Evolutionary conservation across 108 stramenopile genomes (phyloP).

Genomic region (Discostella pseudostelligera): DNA sequence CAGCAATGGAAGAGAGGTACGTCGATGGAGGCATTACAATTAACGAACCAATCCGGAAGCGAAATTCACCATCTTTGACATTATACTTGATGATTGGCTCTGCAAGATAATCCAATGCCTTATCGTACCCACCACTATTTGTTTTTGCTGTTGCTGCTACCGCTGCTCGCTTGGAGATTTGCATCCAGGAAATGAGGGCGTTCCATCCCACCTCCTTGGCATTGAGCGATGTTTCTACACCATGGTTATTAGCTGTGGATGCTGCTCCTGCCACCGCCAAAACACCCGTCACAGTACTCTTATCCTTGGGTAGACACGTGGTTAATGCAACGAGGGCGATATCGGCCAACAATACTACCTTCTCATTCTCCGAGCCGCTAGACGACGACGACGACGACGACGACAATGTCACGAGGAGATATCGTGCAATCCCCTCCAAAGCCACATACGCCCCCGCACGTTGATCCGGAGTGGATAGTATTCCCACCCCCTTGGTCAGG

Average conservation of each 20-base stretch:
- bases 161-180: constrained; percentile 29
- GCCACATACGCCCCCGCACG: constrained; percentile 45
- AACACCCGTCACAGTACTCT: constrained; percentile 32
- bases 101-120: constrained; percentile 49
- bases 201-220: constrained; percentile 47
- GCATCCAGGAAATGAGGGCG: constrained; percentile 66
- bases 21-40: constrained; percentile 18
- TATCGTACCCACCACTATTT: constrained; percentile 39
- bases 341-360: constrained; percentile 19
- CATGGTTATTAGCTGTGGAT: background rate
- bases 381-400: too few species aligned
- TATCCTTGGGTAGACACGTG: constrained; percentile 50
- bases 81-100: constrained; percentile 53
- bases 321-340: constrained; percentile 21
- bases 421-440: constrained; percentile 35
- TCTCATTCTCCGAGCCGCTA: background rate
- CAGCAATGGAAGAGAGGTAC: constrained; percentile 5
- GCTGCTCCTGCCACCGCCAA: background rate
- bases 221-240: background rate
- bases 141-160: background rate
- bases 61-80: constrained; percentile 55
- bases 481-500: background rate
- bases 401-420: constrained; percentile 5
- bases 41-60: constrained; percentile 51
- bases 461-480: constrained; percentile 40